Base-by-base conservation (phyloP, 345 rosid species). In the Rhizophora apiculata region DNA sequence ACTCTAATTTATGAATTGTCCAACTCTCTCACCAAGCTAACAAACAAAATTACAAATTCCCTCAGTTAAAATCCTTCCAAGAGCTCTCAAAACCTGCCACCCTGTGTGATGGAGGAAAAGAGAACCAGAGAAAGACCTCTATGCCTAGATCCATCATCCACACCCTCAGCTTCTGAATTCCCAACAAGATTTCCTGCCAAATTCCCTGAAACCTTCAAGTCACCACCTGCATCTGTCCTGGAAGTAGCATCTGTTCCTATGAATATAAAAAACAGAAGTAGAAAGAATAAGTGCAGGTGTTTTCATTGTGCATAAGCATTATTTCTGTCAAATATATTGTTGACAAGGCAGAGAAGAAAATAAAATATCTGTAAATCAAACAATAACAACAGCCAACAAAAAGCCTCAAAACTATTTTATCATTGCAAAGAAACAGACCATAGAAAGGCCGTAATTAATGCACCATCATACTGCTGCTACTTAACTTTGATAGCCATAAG, bases 211-310 rank as follows among this genome's bases (percentile, higher is more conserved):
- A 29, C 53, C 65, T 74, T 79, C 68, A 69, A 46, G 74, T 63
- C 78, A 64, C 68, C 59, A 76, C 84, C 87, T 4, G 46, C 68
- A 79, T 66, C 75, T 29, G 79, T 68, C 64, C 83, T 78, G 68
- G 79, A 72, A 60, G 34, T 63, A 78, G 66, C 83, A 80, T 84
- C 92, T 91, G 83, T 70, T 69, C 73, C 76, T 55, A 39, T 39
- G 16, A 10, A 39, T 39, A 39, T 39, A 9, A 58, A 19, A 57
- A 37, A 37, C 2, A 37, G 9, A 10, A 11, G 48, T 39, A 2
- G 16, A 11, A 39, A 39, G 48, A 39, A 39, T 39, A 11, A 39
- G 48, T 10, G 48, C 48, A 9, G 4, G 4, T 2, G 16, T 39
- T 39, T 9, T 11, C 16, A 39, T 39, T 39, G 3, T 0, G 3